Evolutionary conservation across 306 rosid species (phyloP), one percentile per base, ranked within the genome.

Genomic region (Acacia confusa): DNA sequence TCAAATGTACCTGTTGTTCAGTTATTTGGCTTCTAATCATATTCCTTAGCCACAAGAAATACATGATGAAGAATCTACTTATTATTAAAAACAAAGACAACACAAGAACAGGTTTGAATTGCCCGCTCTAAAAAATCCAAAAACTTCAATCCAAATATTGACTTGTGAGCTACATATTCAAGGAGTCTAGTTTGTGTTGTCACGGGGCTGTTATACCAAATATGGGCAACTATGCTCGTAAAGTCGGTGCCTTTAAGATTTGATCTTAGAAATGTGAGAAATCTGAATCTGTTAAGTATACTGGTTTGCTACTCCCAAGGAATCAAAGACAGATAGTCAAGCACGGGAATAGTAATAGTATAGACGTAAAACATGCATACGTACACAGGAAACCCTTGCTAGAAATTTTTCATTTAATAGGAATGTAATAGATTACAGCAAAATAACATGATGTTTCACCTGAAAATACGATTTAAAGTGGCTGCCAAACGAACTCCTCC

Each of bases 401-500:
- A 55, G 45, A 45, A 25, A 57, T 19, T 7, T 20, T 44, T 57
- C 40, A 32, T 57, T 14, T 38, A 27, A 14, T 17, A 16, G 38
- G 2, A 57, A 58, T 30, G 19, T 16, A 63, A 57, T 27, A 27
- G 77, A 70, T 52, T 61, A 78, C 30, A 79, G 43, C 43, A 65
- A 24, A 66, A 9, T 9, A 22, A 34, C 25, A 66, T 34, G 3
- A 5, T 50, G 15, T 70, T 70, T 70, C 57, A 70, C 32, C 86
- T 80, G 34, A 90, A 92, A 25, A 91, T 87, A 36, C 87, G 91
- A 81, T 94, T 94, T 44, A 92, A 94, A 25, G 85, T 77, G 43
- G 97, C 95, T 41, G 97, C 97, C 88, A 94, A 86, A 60, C 98
- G 92, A 75, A 92, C 97, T 76, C 97, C 97, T 22, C 89, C 98